Evolutionary conservation across 257 asterid genomes (phyloP).

Genomic region (Solanum dulcamara): DNA sequence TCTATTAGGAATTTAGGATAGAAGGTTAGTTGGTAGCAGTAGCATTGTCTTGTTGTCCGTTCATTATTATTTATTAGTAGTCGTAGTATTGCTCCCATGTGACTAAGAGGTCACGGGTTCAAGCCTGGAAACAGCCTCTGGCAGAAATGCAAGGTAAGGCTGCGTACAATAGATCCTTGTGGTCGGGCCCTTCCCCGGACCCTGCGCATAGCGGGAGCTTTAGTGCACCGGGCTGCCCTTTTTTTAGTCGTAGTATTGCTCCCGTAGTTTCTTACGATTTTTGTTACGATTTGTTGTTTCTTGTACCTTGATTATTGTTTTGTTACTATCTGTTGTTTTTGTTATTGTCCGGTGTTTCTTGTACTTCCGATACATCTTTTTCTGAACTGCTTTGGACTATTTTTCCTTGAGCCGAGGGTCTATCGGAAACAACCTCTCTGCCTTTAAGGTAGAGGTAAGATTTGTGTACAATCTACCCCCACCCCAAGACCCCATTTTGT

Average conservation of each 20-base stretch:
- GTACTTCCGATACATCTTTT: background rate
- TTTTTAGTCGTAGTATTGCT: background rate
- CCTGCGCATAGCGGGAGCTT: too few species aligned
- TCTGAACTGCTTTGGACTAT: too few species aligned
- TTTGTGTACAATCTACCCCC: background rate
- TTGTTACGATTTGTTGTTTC: background rate
- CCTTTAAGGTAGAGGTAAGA: background rate
- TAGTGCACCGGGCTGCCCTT: too few species aligned
- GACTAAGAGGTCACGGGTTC: too few species aligned
- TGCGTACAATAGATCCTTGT: too few species aligned
- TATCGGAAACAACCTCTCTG: background rate
- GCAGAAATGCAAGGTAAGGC: too few species aligned
- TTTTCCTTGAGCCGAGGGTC: background rate
- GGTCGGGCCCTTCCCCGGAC: too few species aligned
- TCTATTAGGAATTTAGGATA: background rate
- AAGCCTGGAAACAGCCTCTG: too few species aligned
- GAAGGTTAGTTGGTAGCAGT: background rate
- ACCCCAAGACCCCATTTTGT: background rate
- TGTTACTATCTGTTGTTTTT: background rate
- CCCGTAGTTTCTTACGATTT: background rate
- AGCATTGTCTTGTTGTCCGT: background rate
- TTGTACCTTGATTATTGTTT: background rate
- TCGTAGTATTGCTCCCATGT: background rate
- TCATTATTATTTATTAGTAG: too few species aligned
- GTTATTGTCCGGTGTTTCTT: background rate